Evolutionary conservation across 1,139 yeast genomes (phyloP).

Genomic region (Suhomyces chickasaworum): DNA sequence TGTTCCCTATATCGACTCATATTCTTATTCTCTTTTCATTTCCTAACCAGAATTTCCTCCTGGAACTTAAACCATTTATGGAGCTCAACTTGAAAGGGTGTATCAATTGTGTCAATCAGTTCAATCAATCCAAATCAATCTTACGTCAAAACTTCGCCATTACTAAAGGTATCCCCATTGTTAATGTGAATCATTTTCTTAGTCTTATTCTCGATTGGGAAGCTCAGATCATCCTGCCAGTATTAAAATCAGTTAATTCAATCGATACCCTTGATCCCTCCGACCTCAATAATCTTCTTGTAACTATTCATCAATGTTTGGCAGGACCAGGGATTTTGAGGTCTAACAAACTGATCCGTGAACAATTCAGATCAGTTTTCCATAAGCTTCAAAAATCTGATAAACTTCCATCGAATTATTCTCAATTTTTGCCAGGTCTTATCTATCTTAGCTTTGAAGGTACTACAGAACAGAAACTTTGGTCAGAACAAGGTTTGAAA

Average conservation of each 20-base stretch:
- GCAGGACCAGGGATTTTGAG: constrained; percentile 54
- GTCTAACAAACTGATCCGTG: constrained; percentile 31
- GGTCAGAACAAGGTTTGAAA: constrained; percentile 38
- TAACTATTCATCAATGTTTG: constrained; percentile 48
- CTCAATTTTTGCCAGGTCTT: constrained; percentile 42
- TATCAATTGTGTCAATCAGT: constrained; percentile 51
- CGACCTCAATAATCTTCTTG: neutral
- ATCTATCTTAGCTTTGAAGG: constrained; percentile 59
- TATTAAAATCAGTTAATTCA: neutral
- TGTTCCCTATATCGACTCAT: constrained; percentile 53
- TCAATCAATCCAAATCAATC: constrained; percentile 53
- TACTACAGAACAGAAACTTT: constrained; percentile 40
- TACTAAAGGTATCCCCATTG: constrained; percentile 50
- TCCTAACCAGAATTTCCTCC: constrained; percentile 45
- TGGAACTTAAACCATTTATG: constrained; percentile 45
- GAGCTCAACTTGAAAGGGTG: constrained; percentile 47
- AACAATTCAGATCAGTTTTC: constrained; percentile 9
- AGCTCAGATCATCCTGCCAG: constrained; percentile 11
- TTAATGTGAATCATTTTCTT: constrained; percentile 53
- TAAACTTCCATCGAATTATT: constrained; percentile 9
- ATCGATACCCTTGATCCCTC: neutral
- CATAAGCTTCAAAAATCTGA: neutral
- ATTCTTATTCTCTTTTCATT: constrained; percentile 62
- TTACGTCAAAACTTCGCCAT: constrained; percentile 55
- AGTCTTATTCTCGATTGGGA: constrained; percentile 59